phyloP scores from a whole-genome alignment of 2,329 filamentous ascomycete species.

The Gaeumannomyces sp. region DNA sequence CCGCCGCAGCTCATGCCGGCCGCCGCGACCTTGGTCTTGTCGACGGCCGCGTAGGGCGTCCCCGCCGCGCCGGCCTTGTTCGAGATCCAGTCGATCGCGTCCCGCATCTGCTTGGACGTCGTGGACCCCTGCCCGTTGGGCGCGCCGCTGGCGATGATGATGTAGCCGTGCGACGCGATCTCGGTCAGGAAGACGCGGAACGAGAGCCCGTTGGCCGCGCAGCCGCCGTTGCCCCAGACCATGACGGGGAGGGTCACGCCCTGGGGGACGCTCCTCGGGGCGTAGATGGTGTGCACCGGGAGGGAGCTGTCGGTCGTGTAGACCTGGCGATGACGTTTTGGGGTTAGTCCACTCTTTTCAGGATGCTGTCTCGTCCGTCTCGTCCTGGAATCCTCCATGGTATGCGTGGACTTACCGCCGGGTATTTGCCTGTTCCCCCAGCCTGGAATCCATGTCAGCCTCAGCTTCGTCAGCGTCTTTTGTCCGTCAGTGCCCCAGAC shows the following conservation, averaged over 20 bases:
- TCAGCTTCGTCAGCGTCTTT: background rate
- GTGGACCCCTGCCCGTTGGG: slow-evolving; percentile 16
- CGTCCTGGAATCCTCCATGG: too few species aligned
- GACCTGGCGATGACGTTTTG: background rate
- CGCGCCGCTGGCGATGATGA: slow-evolving; percentile 20
- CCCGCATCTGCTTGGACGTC: slow-evolving; percentile 20
- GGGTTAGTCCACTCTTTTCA: background rate
- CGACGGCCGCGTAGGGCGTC: slow-evolving; percentile 16
- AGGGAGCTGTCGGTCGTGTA: slow-evolving; percentile 2
- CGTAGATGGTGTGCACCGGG: slow-evolving; percentile 20
- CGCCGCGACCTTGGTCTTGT: slow-evolving; percentile 20
- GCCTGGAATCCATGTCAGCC: background rate
- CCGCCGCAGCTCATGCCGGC: slow-evolving; percentile 26
- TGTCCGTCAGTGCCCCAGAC: too few species aligned
- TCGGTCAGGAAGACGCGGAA: slow-evolving; percentile 18
- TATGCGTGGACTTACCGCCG: background rate
- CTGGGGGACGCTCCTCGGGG: slow-evolving; percentile 15
- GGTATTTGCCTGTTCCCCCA: background rate
- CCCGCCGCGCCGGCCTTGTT: slow-evolving; percentile 15
- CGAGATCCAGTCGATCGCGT: slow-evolving; percentile 18
- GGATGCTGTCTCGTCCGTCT: background rate
- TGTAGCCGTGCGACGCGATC: slow-evolving; percentile 21
- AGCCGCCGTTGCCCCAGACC: slow-evolving; percentile 26
- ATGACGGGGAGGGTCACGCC: slow-evolving; percentile 20
- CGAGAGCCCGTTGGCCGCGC: slow-evolving; percentile 17